These are phyloP conservation scores for Bacterosira constricta DNA, from an alignment of 108 stramenopile species.

Conservation along the genomic window DNA sequence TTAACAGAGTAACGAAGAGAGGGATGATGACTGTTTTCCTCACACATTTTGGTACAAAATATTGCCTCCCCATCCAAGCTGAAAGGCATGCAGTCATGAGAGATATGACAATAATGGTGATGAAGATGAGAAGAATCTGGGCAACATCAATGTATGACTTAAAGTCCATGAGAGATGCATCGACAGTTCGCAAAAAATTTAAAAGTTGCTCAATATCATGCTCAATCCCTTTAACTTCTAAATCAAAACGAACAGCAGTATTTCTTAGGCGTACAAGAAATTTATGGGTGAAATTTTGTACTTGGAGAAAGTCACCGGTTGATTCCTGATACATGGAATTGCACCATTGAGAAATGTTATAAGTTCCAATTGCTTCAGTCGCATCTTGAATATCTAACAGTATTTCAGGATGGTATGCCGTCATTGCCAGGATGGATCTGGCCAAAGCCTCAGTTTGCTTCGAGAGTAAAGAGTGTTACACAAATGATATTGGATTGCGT, in stretches of 20 bases:
- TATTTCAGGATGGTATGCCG: conserved; percentile 17
- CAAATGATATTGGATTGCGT: background rate
- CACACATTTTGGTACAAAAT: conserved; percentile 8
- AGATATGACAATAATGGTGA: conserved; percentile 16
- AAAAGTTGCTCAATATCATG: conserved; percentile 9
- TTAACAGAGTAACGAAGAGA: conserved; percentile 16
- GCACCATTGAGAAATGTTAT: conserved; percentile 27
- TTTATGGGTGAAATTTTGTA: conserved; percentile 18
- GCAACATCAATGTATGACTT: conserved; percentile 19
- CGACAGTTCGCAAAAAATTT: background rate
- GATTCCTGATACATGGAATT: background rate
- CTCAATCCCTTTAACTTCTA: conserved; percentile 20
- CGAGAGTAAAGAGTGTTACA: too few species aligned
- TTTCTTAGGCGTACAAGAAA: conserved; percentile 23
- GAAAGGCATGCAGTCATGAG: conserved; percentile 26
- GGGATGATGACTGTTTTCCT: conserved; percentile 22
- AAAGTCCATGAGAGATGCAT: conserved; percentile 22
- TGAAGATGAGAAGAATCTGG: conserved; percentile 32
- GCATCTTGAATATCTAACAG: conserved; percentile 28
- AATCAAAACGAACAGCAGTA: conserved; percentile 20
- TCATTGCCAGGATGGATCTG: background rate
- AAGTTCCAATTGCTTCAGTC: conserved; percentile 24
- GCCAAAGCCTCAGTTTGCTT: conserved; percentile 14
- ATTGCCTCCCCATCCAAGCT: conserved; percentile 29
- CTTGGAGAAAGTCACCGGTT: conserved; percentile 7